Conservation (phyloP, 1,284 basidiomycete species). For the Amylostereum areolatum region DNA sequence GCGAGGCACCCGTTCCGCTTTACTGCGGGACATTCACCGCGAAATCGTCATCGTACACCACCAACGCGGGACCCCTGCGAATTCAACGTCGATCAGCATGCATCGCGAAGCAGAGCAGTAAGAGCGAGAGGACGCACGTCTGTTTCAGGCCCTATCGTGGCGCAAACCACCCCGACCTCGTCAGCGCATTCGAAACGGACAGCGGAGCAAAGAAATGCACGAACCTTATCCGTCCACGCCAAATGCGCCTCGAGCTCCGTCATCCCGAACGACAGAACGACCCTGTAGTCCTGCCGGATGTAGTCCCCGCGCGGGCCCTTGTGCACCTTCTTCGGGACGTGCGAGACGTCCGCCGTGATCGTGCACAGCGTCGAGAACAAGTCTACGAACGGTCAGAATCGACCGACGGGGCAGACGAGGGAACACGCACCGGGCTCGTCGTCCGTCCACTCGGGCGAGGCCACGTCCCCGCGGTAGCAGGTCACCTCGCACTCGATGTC, state of each 20-base stretch:
- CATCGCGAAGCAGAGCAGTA: background rate
- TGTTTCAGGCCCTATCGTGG: background rate
- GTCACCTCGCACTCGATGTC: background rate
- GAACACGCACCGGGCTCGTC: background rate
- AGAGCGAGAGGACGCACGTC: background rate
- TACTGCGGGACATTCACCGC: background rate
- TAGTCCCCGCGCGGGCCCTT: background rate
- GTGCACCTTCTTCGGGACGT: background rate
- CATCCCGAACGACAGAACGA: conserved; percentile 1
- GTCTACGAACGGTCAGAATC: background rate
- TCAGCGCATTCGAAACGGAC: background rate
- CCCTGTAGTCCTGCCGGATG: background rate
- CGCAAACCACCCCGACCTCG: background rate
- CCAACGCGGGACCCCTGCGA: background rate
- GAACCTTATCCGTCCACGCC: background rate
- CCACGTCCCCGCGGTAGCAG: background rate
- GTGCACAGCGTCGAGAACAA: background rate
- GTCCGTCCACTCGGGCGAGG: background rate
- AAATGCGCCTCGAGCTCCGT: background rate
- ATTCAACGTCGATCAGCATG: background rate
- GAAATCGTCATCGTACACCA: background rate
- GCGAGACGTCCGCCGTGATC: background rate
- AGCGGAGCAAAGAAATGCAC: background rate
- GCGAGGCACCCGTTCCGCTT: no score
- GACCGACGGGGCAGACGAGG: background rate